Evolutionary conservation across 208 protist genomes (phyloP), one percentile per base, ranked within the genome.

Genomic region (Leishmania mexicana): DNA sequence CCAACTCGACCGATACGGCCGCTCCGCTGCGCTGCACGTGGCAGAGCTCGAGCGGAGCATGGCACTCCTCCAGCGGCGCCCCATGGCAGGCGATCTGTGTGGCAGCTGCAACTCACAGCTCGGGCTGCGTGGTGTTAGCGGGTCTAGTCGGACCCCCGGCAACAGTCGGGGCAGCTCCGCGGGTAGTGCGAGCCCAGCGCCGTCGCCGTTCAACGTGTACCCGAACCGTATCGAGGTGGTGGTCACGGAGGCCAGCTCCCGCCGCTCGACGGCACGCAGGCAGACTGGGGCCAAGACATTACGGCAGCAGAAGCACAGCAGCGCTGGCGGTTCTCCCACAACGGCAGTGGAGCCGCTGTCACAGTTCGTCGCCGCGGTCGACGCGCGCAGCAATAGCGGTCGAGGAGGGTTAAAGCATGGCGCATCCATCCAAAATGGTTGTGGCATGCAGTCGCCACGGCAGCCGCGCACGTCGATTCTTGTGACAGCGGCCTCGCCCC

Each of bases 1-100:
- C 21, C 86, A 96, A 80, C 94, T 95, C 76, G 79, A 91, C 53
- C 85, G 85, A 7, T 96, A 96, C 84, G 81, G 85, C 42, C 74
- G 87, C 24, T 88, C 95, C 79, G 94, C 91, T 21, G 86, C 81
- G 57, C 84, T 83, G 47, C 89, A 96, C 68, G 73, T 94, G 31
- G 67, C 82, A 13, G 89, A 96, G 68, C 79, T 95, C 31, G 86
- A 94, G 75, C 78, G 87, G 57, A 86, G 88, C 64, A 87, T 84
- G 81, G 78, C 77, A 3, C 79, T 77, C 2, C 80, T 87, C 47
- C 80, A 84, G 57, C 62, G 73, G 15, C 77, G 75, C 21, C 73
- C 82, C 64, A 31, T 78, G 24, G 24, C 31, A 1, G 31, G n/a
- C 65, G 40, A 51, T 53, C 2, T 17, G 17, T 6, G 42, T 45